Conservation (phyloP, 2,329 filamentous ascomycete genomes). For the Cladophialophora chaetospira region DNA sequence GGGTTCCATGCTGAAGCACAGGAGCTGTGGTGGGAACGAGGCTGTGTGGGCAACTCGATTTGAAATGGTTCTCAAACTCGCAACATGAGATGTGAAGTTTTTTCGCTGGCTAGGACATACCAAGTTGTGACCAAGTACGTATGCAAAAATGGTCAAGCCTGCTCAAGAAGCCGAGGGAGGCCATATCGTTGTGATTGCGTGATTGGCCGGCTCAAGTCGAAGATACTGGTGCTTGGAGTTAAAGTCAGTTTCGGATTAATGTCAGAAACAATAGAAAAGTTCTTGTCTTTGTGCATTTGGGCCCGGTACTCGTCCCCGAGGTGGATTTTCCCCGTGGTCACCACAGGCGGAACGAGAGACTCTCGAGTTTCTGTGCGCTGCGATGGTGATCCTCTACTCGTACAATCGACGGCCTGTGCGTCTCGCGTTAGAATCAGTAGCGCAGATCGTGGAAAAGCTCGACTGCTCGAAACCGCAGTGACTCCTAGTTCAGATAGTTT, state of each 20-base stretch:
- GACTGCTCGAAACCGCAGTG: too few relatives aligned
- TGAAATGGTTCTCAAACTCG: not conserved
- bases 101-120: not conserved
- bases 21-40: not conserved
- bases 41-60: not conserved
- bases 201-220: not conserved
- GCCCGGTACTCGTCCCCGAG: too few relatives aligned
- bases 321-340: not conserved
- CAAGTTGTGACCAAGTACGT: not conserved
- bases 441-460: not conserved
- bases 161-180: not conserved
- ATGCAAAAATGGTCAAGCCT: not conserved
- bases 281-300: not conserved
- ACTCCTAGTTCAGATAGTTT: too few relatives aligned
- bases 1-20: not conserved
- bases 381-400: not conserved
- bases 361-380: not conserved
- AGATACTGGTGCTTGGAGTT: not conserved
- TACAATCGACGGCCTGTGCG: not conserved
- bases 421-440: not conserved
- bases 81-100: not conserved
- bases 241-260: not conserved
- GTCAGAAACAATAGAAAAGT: not conserved
- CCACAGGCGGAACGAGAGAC: not conserved
- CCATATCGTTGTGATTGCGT: not conserved